Evolutionary conservation across 768 basidiomycete genomes (phyloP).

Genomic region (Tulasnella sp.): DNA sequence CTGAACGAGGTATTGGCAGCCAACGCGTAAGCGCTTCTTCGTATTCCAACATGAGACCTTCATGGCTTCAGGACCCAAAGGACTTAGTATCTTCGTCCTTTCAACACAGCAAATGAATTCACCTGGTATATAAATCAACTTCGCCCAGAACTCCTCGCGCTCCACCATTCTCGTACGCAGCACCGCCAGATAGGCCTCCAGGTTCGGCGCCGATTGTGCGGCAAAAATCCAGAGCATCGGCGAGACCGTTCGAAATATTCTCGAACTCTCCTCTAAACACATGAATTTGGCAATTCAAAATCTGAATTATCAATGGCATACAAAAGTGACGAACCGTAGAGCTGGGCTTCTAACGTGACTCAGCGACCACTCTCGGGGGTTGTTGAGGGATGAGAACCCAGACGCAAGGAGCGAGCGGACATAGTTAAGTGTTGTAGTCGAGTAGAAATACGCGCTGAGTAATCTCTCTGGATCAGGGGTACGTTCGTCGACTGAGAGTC

Average conservation of each 20-base stretch:
- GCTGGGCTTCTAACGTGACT: conserved; percentile 79
- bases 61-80: conserved; percentile 46
- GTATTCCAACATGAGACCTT: conserved; percentile 85
- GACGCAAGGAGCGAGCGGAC: conserved; percentile 80
- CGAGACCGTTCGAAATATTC: conserved; percentile 67
- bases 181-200: conserved; percentile 27
- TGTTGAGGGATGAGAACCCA: conserved; percentile 86
- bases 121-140: conserved; percentile 92
- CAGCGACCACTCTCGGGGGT: conserved; percentile 87
- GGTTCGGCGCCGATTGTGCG: conserved; percentile 72
- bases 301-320: too few species aligned
- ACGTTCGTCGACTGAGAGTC: conserved; percentile 64
- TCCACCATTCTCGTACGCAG: conserved; percentile 61
- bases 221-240: conserved; percentile 90
- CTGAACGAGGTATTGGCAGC: conserved; percentile 35
- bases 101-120: conserved; percentile 16
- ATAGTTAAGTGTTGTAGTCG: conserved; percentile 86
- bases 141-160: conserved; percentile 64
- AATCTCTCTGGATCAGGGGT: conserved; percentile 85
- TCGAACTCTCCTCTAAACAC: conserved; percentile 64
- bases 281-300: conserved; percentile 15
- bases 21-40: conserved; percentile 83
- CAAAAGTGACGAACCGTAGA: conserved; percentile 42
- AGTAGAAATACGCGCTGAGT: conserved; percentile 94
- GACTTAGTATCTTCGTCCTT: not conserved